phyloP scores from a whole-genome alignment of 257 asterid species.

The Ocimum tenuiflorum region DNA sequence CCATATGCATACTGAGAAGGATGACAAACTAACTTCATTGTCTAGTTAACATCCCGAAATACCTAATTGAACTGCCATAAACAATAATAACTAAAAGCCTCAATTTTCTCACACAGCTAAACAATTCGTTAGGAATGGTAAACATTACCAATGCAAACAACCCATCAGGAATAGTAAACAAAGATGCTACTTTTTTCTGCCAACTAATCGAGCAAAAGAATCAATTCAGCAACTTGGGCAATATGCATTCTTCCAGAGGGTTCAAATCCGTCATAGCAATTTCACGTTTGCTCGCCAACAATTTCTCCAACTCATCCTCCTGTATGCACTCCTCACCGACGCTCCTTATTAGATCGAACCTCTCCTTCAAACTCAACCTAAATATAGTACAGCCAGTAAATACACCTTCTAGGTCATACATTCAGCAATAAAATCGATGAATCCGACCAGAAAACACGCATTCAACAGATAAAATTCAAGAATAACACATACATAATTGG shows the following conservation, averaged over 20 bases:
- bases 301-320: conserved; percentile 63
- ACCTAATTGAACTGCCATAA: too few relatives aligned
- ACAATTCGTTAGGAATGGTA: too few relatives aligned
- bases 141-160: too few relatives aligned
- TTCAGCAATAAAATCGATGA: not conserved
- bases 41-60: too few relatives aligned
- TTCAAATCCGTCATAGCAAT: conserved; percentile 92
- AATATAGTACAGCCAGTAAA: not conserved
- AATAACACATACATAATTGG: not conserved
- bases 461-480: not conserved
- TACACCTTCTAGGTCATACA: not conserved
- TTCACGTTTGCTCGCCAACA: conserved; percentile 58
- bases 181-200: too few relatives aligned
- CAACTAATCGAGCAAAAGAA: too few relatives aligned
- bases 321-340: conserved; percentile 91
- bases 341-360: conserved; percentile 56
- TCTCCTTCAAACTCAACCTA: conserved; percentile 60
- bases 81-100: not conserved
- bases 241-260: conserved; percentile 98
- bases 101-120: too few relatives aligned
- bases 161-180: too few relatives aligned
- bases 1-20: too few relatives aligned
- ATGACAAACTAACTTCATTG: not conserved
- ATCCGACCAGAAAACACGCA: not conserved
- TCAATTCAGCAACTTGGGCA: conserved; percentile 58